Evolutionary conservation across 1,139 yeast genomes (phyloP).

Genomic region (Arxiozyma bovina): DNA sequence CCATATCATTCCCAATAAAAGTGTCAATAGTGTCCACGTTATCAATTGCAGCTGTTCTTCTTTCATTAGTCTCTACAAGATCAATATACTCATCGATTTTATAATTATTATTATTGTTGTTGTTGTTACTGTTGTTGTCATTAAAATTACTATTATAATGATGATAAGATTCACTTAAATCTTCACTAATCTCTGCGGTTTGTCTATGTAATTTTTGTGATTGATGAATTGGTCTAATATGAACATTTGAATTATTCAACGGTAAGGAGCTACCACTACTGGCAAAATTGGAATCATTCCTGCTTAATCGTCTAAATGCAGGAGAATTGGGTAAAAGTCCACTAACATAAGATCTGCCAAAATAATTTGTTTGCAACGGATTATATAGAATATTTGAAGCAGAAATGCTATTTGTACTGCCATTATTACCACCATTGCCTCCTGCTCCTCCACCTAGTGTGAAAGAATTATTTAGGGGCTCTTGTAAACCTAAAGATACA

Average conservation of each 20-base stretch:
- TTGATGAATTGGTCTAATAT: conserved; percentile 24
- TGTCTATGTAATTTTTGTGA: conserved; percentile 29
- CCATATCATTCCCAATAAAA: background rate
- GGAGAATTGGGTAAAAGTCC: conserved; percentile 19
- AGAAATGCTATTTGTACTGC: background rate
- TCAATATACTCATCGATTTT: conserved; percentile 8
- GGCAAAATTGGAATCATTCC: conserved; percentile 1
- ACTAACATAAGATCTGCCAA: conserved; percentile 34
- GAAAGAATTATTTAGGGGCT: conserved; percentile 7
- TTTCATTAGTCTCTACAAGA: conserved; percentile 6
- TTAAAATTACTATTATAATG: conserved; percentile 6
- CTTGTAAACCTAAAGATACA: conserved; percentile 25
- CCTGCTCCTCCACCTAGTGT: background rate
- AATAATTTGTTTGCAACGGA: conserved; percentile 12
- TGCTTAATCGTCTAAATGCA: conserved; percentile 5
- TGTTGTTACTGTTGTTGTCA: background rate
- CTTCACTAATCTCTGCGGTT: conserved; percentile 32
- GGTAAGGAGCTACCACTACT: conserved; percentile 7
- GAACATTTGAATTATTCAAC: conserved; percentile 7
- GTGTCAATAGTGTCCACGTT: conserved; percentile 1
- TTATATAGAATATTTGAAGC: background rate
- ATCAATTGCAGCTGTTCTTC: conserved; percentile 2
- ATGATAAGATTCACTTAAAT: conserved; percentile 18
- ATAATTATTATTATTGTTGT: background rate
- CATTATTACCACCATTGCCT: background rate